A percentile compares a stretch with the other conserved stretches of the same genome.
Conservation (phyloP, 441 rosid genomes). For the Geranium incanum region DNA sequence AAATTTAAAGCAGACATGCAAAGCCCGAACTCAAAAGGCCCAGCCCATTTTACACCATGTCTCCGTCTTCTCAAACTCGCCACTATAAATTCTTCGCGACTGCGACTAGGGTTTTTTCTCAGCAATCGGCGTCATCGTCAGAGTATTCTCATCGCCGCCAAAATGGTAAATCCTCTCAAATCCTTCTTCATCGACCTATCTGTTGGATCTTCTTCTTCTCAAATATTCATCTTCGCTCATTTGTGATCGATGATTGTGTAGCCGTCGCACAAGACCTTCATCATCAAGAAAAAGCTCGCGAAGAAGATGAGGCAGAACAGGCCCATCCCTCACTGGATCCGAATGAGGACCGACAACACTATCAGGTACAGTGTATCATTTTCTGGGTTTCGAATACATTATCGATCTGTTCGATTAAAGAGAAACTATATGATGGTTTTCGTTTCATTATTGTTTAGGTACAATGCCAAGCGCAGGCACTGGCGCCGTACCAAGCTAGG, state of each 20-base stretch:
- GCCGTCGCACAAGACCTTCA: constrained; percentile 12
- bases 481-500: background rate
- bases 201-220: background rate
- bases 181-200: background rate
- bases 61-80: background rate
- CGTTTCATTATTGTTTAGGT: background rate
- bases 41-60: background rate
- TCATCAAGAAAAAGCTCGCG: constrained; percentile 11
- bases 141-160: background rate
- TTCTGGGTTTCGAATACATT: background rate
- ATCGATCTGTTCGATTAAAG: background rate
- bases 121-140: background rate
- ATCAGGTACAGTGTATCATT: background rate
- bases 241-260: background rate
- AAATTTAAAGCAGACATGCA: background rate
- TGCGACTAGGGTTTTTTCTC: background rate
- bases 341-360: constrained; percentile 8
- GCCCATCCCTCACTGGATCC: constrained; percentile 14
- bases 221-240: background rate
- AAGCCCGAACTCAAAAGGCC: background rate
- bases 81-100: background rate
- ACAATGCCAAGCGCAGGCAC: constrained; percentile 7
- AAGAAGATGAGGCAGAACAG: constrained; percentile 14
- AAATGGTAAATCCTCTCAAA: background rate
- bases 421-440: background rate